These are phyloP conservation scores for Xylaria longipes DNA, from an alignment of 495 filamentous ascomycete genomes.

Conservation along the genomic window DNA sequence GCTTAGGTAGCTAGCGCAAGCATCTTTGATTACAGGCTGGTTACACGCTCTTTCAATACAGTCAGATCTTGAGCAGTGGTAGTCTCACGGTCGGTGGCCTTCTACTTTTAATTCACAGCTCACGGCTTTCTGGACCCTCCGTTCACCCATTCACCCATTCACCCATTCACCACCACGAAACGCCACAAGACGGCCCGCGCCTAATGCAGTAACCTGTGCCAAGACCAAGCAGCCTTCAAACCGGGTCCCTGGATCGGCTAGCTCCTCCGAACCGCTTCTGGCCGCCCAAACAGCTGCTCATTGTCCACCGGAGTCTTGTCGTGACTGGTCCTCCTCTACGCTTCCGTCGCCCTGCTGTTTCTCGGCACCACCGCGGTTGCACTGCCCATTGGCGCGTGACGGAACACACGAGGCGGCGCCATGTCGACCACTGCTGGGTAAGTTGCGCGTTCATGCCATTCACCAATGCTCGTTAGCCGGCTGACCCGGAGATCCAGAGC, in stretches of 20 bases:
- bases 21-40: neutral
- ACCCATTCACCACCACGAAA: too few species aligned
- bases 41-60: constrained; percentile 1
- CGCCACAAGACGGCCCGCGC: neutral
- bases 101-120: neutral
- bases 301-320: neutral
- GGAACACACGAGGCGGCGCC: constrained; percentile 28
- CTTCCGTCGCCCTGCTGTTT: neutral
- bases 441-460: neutral
- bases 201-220: constrained; percentile 16
- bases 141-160: neutral
- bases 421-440: constrained; percentile 60
- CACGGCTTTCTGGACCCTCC: neutral
- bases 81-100: neutral
- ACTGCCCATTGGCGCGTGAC: constrained; percentile 24
- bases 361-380: neutral
- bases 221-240: neutral
- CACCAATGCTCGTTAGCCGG: neutral
- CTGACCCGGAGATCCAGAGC: constrained; percentile 49
- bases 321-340: neutral
- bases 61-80: neutral
- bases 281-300: constrained; percentile 4
- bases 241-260: constrained; percentile 8
- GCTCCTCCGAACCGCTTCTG: constrained; percentile 24
- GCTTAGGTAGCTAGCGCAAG: neutral